Evolutionary conservation across 768 basidiomycete genomes (phyloP).

Genomic region (Plicaturopsis crispa): DNA sequence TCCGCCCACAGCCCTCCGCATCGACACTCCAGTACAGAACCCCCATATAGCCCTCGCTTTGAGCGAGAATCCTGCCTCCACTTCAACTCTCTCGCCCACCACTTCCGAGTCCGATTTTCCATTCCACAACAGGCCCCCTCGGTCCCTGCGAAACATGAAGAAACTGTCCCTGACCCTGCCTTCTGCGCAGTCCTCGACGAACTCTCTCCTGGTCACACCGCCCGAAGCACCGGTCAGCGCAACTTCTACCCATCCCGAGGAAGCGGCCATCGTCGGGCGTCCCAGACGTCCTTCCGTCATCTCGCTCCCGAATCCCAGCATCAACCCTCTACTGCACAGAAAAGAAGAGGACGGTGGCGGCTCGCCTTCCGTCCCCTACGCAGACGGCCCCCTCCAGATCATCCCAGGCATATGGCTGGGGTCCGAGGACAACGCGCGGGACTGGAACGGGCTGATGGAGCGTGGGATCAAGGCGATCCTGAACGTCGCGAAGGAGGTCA

Average conservation of each 20-base stretch:
- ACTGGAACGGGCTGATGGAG: slow-evolving; percentile 65
- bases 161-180: slow-evolving; percentile 64
- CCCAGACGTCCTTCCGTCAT: slow-evolving; percentile 63
- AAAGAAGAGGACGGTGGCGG: slow-evolving; percentile 56
- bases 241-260: slow-evolving; percentile 22
- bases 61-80: slow-evolving; percentile 32
- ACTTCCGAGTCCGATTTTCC: slow-evolving; percentile 45
- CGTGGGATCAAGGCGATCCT: slow-evolving; percentile 74
- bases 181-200: slow-evolving; percentile 50
- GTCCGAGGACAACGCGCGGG: slow-evolving; percentile 85
- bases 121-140: slow-evolving; percentile 33
- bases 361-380: slow-evolving; percentile 61
- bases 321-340: slow-evolving; percentile 48
- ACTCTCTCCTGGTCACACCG: slow-evolving; percentile 35
- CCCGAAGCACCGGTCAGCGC: slow-evolving; percentile 25
- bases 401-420: slow-evolving; percentile 86
- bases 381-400: slow-evolving; percentile 76
- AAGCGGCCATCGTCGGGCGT: slow-evolving; percentile 22
- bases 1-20: slow-evolving; percentile 49
- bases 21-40: slow-evolving; percentile 42
- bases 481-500: slow-evolving; percentile 91
- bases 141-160: slow-evolving; percentile 63
- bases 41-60: slow-evolving; percentile 42
- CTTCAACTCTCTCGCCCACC: slow-evolving; percentile 45
- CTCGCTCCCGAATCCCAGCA: slow-evolving; percentile 52